Evolutionary conservation across 352 stramenopile genomes (phyloP).

Genomic region (Phytophthora podocarpi): DNA sequence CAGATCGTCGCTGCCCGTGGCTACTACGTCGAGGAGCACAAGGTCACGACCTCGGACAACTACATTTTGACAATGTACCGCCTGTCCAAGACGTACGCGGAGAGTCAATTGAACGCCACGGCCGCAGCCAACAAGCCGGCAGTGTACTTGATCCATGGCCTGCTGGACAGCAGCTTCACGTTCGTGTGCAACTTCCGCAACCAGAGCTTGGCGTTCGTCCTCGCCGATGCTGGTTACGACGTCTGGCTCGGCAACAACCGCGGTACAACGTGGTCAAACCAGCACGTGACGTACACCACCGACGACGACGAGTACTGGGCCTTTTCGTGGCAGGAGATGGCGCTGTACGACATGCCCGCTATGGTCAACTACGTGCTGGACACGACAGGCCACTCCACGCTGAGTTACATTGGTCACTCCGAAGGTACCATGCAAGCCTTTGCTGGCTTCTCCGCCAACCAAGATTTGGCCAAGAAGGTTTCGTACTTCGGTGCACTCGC

Average conservation of each 20-base stretch:
- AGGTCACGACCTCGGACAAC: conserved; percentile 49
- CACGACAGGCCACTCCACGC: conserved; percentile 35
- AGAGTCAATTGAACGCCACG: conserved; percentile 28
- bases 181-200: conserved; percentile 56
- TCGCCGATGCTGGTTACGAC: conserved; percentile 57
- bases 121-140: conserved; percentile 42
- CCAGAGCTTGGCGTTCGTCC: conserved; percentile 54
- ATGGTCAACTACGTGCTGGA: conserved; percentile 50
- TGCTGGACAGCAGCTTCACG: conserved; percentile 60
- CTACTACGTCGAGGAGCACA: conserved; percentile 53
- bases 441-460: conserved; percentile 56
- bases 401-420: conserved; percentile 69
- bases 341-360: conserved; percentile 49
- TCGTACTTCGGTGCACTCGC: conserved; percentile 68
- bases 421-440: conserved; percentile 73
- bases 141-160: conserved; percentile 54
- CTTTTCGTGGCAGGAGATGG: conserved; percentile 62
- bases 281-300: conserved; percentile 45
- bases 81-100: conserved; percentile 46
- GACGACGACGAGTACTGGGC: conserved; percentile 51
- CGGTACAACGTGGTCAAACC: conserved; percentile 51
- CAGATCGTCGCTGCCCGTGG: conserved; percentile 53
- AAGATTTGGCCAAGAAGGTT: conserved; percentile 63
- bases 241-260: conserved; percentile 74
- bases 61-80: conserved; percentile 69